Conservation (phyloP, 164 flowering plant species). For the Buxus sempervirens region DNA sequence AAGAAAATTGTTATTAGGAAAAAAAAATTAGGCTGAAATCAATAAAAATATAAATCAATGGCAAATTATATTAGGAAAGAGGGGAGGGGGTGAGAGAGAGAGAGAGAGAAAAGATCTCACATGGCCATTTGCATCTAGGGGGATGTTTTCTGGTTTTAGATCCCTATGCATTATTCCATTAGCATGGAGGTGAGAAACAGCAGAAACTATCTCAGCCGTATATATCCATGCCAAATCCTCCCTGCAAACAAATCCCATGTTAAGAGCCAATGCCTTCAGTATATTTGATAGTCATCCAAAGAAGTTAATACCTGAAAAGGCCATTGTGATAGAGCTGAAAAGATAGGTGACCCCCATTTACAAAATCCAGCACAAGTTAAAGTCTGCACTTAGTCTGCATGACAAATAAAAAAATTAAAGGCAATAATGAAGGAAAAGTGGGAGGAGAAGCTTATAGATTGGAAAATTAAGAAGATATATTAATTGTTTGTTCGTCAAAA, state of each 20-base stretch:
- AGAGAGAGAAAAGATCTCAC: constrained; percentile 22
- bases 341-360: constrained; percentile 71
- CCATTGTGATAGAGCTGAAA: constrained; percentile 67
- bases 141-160: constrained; percentile 84
- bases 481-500: no score
- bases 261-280: background rate
- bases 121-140: constrained; percentile 80
- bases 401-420: background rate
- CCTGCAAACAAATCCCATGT: constrained; percentile 32
- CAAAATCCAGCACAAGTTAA: constrained; percentile 60
- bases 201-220: constrained; percentile 82
- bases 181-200: constrained; percentile 76
- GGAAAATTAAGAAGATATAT: no score
- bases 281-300: constrained; percentile 4
- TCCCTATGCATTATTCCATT: constrained; percentile 91
- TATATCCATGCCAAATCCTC: constrained; percentile 80
- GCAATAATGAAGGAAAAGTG: background rate
- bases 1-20: background rate
- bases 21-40: background rate
- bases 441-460: background rate
- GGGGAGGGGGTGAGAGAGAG: background rate
- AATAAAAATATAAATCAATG: background rate
- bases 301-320: constrained; percentile 45
- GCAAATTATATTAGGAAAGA: background rate
- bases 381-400: constrained; percentile 59